phyloP scores from a whole-genome alignment of 441 rosid genomes.

The Populus hybrid region DNA sequence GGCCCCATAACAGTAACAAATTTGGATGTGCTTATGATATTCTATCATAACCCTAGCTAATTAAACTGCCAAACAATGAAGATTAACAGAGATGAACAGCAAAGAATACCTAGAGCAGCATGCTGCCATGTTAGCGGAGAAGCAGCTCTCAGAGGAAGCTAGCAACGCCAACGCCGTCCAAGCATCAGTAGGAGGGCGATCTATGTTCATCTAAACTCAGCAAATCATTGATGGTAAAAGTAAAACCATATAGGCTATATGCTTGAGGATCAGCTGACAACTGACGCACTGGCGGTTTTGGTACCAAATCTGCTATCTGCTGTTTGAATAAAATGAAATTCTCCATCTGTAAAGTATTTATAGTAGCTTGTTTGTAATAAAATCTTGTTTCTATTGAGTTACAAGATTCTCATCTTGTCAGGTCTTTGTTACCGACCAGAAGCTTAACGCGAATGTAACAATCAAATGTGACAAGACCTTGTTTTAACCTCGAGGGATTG shows the following conservation, averaged over 20 bases:
- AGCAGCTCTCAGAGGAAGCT: conserved; percentile 23
- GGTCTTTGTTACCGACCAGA: no score
- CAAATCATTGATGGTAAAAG: not conserved
- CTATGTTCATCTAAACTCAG: not conserved
- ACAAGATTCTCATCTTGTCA: not conserved
- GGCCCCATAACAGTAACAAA: not conserved
- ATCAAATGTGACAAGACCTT: no score
- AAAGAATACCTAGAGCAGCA: conserved; percentile 77
- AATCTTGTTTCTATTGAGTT: not conserved
- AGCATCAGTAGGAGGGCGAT: conserved; percentile 5
- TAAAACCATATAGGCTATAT: not conserved
- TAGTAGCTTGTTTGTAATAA: not conserved
- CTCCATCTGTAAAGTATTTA: not conserved
- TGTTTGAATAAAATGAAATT: not conserved
- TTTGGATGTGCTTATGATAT: not conserved
- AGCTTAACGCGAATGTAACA: not conserved
- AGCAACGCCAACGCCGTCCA: conserved; percentile 11
- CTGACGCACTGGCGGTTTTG: not conserved
- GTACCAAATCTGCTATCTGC: not conserved
- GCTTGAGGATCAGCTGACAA: not conserved
- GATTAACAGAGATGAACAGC: conserved; percentile 94
- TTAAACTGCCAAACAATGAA: conserved; percentile 22
- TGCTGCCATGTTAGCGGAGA: conserved; percentile 9
- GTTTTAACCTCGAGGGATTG: not conserved
- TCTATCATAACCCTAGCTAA: not conserved